Conservation (phyloP, 768 basidiomycete species). For the Rhodocollybia butyracea region DNA sequence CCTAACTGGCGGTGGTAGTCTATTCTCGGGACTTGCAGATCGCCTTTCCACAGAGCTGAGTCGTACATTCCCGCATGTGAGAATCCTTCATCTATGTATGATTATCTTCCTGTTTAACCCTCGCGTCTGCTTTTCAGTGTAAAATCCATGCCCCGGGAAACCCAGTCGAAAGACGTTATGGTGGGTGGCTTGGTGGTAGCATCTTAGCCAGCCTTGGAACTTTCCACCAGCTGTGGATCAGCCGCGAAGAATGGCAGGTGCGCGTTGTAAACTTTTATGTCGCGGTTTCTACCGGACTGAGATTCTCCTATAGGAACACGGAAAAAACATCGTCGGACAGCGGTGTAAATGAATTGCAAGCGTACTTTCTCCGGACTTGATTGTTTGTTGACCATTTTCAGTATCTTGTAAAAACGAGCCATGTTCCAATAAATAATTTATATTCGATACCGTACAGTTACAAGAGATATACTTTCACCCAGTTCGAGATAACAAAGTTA, state of each 20-base stretch:
- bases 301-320: slow-evolving; percentile 59
- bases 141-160: slow-evolving; percentile 94
- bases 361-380: not conserved
- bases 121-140: slow-evolving; percentile 40
- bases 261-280: slow-evolving; percentile 18
- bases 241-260: slow-evolving; percentile 90
- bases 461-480: slow-evolving; percentile 1
- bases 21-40: slow-evolving; percentile 84
- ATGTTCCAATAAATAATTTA: not conserved
- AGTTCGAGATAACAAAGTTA: not conserved
- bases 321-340: slow-evolving; percentile 77
- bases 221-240: slow-evolving; percentile 97
- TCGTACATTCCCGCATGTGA: slow-evolving; percentile 74
- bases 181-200: slow-evolving; percentile 94
- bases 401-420: not conserved
- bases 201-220: slow-evolving; percentile 94
- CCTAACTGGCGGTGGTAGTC: slow-evolving; percentile 89
- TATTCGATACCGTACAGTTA: slow-evolving; percentile 6
- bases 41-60: slow-evolving; percentile 75
- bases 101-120: not conserved
- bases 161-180: slow-evolving; percentile 84
- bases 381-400: not conserved
- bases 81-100: slow-evolving; percentile 24
- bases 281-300: not conserved
- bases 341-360: slow-evolving; percentile 66